phyloP scores from a whole-genome alignment of 2,329 filamentous ascomycete genomes.

The Aplosporella prunicola region DNA sequence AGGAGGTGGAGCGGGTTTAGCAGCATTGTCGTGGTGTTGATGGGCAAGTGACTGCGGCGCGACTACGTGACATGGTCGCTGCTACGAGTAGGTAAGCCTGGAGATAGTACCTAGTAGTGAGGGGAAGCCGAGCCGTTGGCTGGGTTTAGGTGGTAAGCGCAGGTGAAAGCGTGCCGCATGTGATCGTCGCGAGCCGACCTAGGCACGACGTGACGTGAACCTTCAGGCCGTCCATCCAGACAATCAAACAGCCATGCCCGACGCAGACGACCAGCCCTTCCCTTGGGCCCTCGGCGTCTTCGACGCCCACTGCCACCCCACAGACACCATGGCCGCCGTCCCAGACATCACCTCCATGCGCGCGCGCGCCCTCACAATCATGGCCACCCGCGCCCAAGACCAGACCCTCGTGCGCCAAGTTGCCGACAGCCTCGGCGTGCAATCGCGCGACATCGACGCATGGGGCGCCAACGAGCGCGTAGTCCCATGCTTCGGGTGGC shows the following conservation, averaged over 20 bases:
- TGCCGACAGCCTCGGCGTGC: conserved; percentile 47
- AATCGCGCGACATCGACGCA: conserved; percentile 15
- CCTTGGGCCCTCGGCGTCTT: conserved; percentile 64
- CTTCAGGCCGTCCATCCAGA: no score
- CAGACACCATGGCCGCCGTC: conserved; percentile 61
- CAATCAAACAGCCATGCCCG: no score
- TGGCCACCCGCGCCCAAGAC: conserved; percentile 69
- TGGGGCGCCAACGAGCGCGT: conserved; percentile 35
- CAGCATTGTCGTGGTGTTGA: conserved; percentile 1
- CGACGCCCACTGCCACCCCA: conserved; percentile 79
- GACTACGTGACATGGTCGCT: no score
- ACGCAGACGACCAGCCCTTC: conserved; percentile 26
- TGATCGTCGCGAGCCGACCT: no score
- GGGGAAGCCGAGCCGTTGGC: no score
- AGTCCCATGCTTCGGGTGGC: conserved; percentile 74
- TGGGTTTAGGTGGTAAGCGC: no score
- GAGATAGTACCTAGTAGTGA: no score
- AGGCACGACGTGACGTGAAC: no score
- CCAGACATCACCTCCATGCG: conserved; percentile 54
- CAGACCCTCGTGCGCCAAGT: conserved; percentile 60
- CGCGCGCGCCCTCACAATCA: conserved; percentile 57
- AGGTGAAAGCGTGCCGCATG: no score
- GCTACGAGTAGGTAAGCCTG: no score
- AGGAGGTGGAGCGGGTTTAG: conserved; percentile 22
- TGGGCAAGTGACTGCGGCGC: neutral